Percentiles rank a stretch among this genome's conserved stretches.
Evolutionary conservation across 2,329 filamentous ascomycete genomes (phyloP).

Genomic region (Thielaviopsis euricoi): DNA sequence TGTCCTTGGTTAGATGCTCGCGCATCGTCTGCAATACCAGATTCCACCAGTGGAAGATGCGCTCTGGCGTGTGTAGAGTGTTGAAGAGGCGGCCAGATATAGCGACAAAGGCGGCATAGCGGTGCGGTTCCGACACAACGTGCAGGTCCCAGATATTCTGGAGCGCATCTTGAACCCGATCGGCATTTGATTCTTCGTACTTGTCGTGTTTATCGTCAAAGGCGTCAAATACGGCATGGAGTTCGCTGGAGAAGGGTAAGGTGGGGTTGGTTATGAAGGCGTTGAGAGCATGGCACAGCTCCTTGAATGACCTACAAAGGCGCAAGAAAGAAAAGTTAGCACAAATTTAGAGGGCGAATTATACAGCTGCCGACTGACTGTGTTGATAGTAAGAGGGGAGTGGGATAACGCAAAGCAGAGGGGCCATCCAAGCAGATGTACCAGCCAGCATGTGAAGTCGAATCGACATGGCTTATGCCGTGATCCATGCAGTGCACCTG

Average conservation of each 20-base stretch:
- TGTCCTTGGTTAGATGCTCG: slow-evolving; percentile 41
- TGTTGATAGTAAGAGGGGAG: background rate
- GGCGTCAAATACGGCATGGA: slow-evolving; percentile 42
- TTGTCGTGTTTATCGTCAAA: slow-evolving; percentile 53
- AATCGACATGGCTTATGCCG: background rate
- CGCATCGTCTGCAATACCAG: slow-evolving; percentile 22
- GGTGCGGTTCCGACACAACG: slow-evolving; percentile 37
- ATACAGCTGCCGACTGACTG: background rate
- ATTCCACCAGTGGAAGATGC: slow-evolving; percentile 58
- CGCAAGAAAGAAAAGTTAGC: slow-evolving; percentile 20
- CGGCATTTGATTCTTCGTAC: slow-evolving; percentile 51
- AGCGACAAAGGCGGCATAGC: slow-evolving; percentile 51
- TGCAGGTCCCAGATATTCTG: slow-evolving; percentile 47
- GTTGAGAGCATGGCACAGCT: slow-evolving; percentile 41
- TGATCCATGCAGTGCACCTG: background rate
- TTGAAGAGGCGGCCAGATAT: slow-evolving; percentile 49
- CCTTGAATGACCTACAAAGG: slow-evolving; percentile 36
- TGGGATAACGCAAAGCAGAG: background rate
- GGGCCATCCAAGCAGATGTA: background rate
- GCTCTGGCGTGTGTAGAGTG: slow-evolving; percentile 43
- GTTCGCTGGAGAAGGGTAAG: slow-evolving; percentile 49
- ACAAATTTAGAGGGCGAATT: slow-evolving; percentile 12
- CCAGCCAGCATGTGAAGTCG: background rate
- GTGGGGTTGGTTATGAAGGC: slow-evolving; percentile 30
- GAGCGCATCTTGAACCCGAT: slow-evolving; percentile 59